phyloP scores from a whole-genome alignment of 2,329 filamentous ascomycete genomes.

The Verticillium alfalfae region DNA sequence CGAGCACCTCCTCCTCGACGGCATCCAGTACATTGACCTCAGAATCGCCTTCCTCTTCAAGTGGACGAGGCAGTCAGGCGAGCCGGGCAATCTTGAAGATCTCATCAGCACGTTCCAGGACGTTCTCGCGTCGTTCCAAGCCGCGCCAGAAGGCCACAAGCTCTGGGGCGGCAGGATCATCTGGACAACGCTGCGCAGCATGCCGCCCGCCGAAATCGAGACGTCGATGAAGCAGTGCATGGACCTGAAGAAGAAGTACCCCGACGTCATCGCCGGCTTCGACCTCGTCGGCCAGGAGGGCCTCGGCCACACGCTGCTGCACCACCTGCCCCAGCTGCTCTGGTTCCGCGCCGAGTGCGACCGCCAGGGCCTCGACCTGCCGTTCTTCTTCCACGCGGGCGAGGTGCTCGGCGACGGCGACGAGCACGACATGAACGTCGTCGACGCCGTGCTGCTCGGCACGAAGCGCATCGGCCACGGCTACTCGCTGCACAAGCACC shows the following conservation, averaged over 20 bases:
- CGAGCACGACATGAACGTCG: constrained; percentile 61
- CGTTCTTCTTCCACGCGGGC: constrained; percentile 85
- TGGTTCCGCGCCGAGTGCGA: constrained; percentile 80
- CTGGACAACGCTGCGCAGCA: constrained; percentile 64
- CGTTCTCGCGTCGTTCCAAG: neutral
- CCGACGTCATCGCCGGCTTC: constrained; percentile 70
- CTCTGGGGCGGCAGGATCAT: constrained; percentile 76
- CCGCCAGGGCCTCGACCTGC: constrained; percentile 66
- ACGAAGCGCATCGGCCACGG: constrained; percentile 77
- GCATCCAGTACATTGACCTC: neutral
- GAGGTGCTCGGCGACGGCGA: constrained; percentile 66
- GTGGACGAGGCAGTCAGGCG: neutral
- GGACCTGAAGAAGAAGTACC: constrained; percentile 51
- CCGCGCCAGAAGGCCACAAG: neutral
- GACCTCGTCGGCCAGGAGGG: constrained; percentile 84
- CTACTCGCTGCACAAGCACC: constrained; percentile 78
- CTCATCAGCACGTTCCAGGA: neutral
- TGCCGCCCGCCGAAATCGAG: constrained; percentile 33
- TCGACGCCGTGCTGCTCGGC: constrained; percentile 74
- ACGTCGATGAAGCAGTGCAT: constrained; percentile 55
- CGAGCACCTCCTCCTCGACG: neutral
- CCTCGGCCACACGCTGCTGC: constrained; percentile 60
- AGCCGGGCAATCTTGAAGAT: neutral
- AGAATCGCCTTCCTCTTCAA: neutral
- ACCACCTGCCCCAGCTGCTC: constrained; percentile 71